phyloP scores from a whole-genome alignment of 2,329 filamentous ascomycete genomes.

The Fusarium foetens region DNA sequence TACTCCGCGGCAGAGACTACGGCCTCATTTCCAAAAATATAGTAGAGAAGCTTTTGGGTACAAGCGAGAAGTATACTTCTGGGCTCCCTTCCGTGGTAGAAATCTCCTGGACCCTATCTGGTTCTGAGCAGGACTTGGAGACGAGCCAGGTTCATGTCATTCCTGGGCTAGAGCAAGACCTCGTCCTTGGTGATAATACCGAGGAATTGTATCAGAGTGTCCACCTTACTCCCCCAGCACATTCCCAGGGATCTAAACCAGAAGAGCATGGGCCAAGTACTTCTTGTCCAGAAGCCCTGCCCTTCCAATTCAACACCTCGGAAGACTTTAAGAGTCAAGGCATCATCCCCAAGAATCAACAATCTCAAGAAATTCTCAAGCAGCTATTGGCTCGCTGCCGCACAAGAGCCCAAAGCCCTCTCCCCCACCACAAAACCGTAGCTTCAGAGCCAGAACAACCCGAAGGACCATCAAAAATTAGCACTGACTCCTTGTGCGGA shows the following conservation, averaged over 20 bases:
- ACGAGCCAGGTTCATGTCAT: conserved; percentile 11
- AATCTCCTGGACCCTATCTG: conserved; percentile 6
- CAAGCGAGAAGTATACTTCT: not conserved
- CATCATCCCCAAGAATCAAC: not conserved
- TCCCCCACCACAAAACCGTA: no score
- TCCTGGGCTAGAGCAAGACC: conserved; percentile 14
- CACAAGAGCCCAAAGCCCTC: not conserved
- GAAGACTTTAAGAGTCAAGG: conserved; percentile 4
- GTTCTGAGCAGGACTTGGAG: not conserved
- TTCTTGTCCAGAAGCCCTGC: not conserved
- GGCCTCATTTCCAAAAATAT: conserved; percentile 12
- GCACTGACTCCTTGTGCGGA: not conserved
- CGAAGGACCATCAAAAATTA: not conserved
- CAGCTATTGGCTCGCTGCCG: not conserved
- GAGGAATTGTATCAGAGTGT: conserved; percentile 11
- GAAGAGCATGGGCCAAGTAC: not conserved
- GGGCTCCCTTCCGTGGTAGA: not conserved
- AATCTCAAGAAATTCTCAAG: not conserved
- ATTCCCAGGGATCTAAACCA: not conserved
- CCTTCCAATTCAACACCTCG: not conserved
- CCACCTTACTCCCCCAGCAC: not conserved
- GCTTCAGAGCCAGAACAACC: not conserved
- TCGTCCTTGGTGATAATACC: conserved; percentile 7
- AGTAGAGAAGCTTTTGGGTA: not conserved
- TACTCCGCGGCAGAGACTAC: not conserved